A percentile compares a stretch with the other conserved stretches of the same genome.
phyloP scores from a whole-genome alignment of 306 rosid species.

The Cyclanthera cordifolia region DNA sequence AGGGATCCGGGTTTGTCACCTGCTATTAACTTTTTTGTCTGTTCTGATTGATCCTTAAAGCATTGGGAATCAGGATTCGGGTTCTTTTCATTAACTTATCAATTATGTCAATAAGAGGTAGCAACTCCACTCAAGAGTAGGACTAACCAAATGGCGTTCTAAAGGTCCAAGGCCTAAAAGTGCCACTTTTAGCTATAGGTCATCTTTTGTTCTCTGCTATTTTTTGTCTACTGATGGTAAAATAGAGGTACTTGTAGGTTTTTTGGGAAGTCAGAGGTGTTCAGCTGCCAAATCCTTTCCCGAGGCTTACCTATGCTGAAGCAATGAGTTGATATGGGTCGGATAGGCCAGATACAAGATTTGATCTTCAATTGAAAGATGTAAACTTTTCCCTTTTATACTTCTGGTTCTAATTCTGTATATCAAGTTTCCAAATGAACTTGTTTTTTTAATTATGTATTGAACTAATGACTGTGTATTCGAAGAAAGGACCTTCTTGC shows the following conservation, averaged over 20 bases:
- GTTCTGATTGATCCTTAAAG: background rate
- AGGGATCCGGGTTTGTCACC: background rate
- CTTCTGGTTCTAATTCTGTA: background rate
- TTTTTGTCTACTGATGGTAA: conserved; percentile 1
- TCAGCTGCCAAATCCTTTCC: conserved; percentile 77
- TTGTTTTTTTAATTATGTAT: background rate
- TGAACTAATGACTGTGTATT: background rate
- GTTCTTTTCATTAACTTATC: background rate
- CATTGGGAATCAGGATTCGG: background rate
- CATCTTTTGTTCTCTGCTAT: background rate
- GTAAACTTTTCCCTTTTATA: conserved; percentile 34
- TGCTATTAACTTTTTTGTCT: background rate
- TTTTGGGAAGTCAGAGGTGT: conserved; percentile 74
- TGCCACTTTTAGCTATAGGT: background rate
- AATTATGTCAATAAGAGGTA: background rate
- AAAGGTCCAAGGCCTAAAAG: background rate
- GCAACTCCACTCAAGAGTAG: background rate
- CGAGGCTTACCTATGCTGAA: conserved; percentile 90
- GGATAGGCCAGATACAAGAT: conserved; percentile 80
- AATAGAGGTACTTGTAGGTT: conserved; percentile 49
- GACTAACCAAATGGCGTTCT: background rate
- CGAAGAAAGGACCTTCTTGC: background rate
- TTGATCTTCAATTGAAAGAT: conserved; percentile 79
- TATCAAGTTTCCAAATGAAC: background rate
- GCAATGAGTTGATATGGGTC: conserved; percentile 88